Base-by-base conservation (phyloP, 768 basidiomycete genomes). In the Mycena olivaceomarginata region DNA sequence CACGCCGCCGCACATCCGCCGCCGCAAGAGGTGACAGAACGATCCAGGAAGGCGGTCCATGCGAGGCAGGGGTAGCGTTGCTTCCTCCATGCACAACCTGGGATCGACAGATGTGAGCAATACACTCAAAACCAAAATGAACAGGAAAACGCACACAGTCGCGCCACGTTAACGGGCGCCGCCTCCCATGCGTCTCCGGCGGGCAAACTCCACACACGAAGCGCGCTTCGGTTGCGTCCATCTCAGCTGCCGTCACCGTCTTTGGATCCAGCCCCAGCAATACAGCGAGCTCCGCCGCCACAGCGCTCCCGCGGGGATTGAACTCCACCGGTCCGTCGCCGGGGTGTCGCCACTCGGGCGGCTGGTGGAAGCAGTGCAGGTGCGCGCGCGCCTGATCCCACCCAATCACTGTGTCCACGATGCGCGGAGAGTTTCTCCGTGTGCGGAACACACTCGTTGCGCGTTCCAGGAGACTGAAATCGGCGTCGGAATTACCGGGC, bases 331-430 rank as follows among this genome's bases (percentile, higher is more conserved):
- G 37, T 7, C 18, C 5, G 9, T 20, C 22, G 13, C 20, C 60
- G 13, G 16, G 5, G 39, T 3, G 12, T 8, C 5, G 39, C 18
- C 8, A 11, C 16, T 16, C 22, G 16, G 37, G 31, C 8, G 18
- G 18, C 46, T 64, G 37, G 2, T n/a, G 22, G n/a, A 48, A 53
- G 64, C 64, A 57, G 39, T 73, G 64, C 2, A 65, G 39, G 4
- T 43, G 40, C 31, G 64, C 53, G 48, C 72, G 64, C 40, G 72
- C 72, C 15, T 67, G 64, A 4, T 69, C 57, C 73, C 73, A 74
- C 11, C 73, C 73, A 9, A 74, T 67, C 12, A 25, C 66, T 3
- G 51, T 22, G 15, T 46, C 25, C 56, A 8, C 37, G 6, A 4
- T 9, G 1, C 16, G 1, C 9, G 5, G 13, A 20, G 16, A 11